A percentile compares a stretch with the other conserved stretches of the same genome.
These are phyloP conservation scores for Penicillium subrubescens DNA, from an alignment of 495 filamentous ascomycete species.

Conservation along the genomic window DNA sequence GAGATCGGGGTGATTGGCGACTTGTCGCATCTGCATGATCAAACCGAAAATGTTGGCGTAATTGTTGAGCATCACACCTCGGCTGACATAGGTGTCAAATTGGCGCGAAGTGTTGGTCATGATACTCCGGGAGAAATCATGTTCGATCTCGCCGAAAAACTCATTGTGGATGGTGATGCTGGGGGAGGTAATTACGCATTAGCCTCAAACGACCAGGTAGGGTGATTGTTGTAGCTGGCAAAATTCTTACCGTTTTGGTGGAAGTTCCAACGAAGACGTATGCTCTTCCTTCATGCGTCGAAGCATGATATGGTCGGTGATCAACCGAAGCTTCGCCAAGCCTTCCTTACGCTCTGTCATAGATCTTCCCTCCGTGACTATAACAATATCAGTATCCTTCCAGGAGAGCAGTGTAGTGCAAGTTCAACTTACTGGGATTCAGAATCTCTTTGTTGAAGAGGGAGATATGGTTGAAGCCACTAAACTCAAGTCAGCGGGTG, in stretches of 20 bases:
- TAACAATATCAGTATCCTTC: background rate
- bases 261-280: slow-evolving; percentile 89
- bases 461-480: slow-evolving; percentile 83
- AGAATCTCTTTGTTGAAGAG: slow-evolving; percentile 95
- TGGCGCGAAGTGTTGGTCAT: slow-evolving; percentile 85
- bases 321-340: slow-evolving; percentile 75
- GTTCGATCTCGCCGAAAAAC: slow-evolving; percentile 93
- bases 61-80: slow-evolving; percentile 94
- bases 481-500: slow-evolving; percentile 34
- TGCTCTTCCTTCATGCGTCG: slow-evolving; percentile 90
- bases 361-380: slow-evolving; percentile 54
- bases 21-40: slow-evolving; percentile 97
- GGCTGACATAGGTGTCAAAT: slow-evolving; percentile 93
- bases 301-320: slow-evolving; percentile 92
- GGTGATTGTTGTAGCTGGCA: background rate
- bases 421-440: slow-evolving; percentile 62
- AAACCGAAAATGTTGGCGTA: slow-evolving; percentile 83
- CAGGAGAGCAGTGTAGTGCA: background rate
- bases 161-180: slow-evolving; percentile 82
- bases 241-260: slow-evolving; percentile 71
- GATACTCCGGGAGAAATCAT: slow-evolving; percentile 92
- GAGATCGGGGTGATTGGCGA: slow-evolving; percentile 92
- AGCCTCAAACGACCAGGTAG: background rate
- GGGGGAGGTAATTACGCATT: background rate
- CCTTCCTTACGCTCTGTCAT: slow-evolving; percentile 60